A percentile compares a stretch with the other conserved stretches of the same genome.
Evolutionary conservation across 768 basidiomycete species (phyloP).

Genomic region (Ramaria rubella): DNA sequence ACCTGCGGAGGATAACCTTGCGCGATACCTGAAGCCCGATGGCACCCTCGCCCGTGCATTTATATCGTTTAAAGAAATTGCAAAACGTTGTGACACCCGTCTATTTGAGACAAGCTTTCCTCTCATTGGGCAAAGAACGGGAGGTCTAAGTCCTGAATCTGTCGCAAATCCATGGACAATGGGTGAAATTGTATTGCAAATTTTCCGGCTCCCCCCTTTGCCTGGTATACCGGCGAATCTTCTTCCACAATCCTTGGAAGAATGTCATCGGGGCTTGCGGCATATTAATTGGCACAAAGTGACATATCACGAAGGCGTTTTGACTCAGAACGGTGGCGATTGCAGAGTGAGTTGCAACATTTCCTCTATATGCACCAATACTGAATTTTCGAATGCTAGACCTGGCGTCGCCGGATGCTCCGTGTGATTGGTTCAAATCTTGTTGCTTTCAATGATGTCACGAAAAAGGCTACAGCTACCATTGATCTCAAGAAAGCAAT

Average conservation of each 20-base stretch:
- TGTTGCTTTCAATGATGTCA: slow-evolving; percentile 88
- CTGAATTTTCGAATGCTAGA: slow-evolving; percentile 34
- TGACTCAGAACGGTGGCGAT: slow-evolving; percentile 93
- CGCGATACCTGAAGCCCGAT: slow-evolving; percentile 75
- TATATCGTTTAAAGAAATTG: slow-evolving; percentile 84
- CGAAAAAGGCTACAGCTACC: slow-evolving; percentile 83
- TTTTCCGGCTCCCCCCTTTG: slow-evolving; percentile 84
- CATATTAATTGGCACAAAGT: slow-evolving; percentile 93
- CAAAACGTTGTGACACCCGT: slow-evolving; percentile 73
- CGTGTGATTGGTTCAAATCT: slow-evolving; percentile 81
- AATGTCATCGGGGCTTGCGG: slow-evolving; percentile 80
- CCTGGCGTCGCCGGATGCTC: slow-evolving; percentile 76
- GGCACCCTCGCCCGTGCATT: slow-evolving; percentile 86
- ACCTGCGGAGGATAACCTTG: slow-evolving; percentile 63
- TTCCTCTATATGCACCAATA: neutral
- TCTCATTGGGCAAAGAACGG: slow-evolving; percentile 64
- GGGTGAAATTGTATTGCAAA: slow-evolving; percentile 83
- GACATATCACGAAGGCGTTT: slow-evolving; percentile 85
- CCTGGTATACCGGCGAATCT: slow-evolving; percentile 74
- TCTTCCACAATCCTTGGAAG: slow-evolving; percentile 83
- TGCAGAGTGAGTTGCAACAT: slow-evolving; percentile 57
- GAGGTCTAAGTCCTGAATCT: slow-evolving; percentile 29
- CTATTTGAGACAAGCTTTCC: slow-evolving; percentile 80
- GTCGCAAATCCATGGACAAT: slow-evolving; percentile 53
- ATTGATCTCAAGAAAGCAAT: slow-evolving; percentile 85